Base-by-base conservation (phyloP, 768 basidiomycete genomes). In the Phaeolepiota aurea region DNA sequence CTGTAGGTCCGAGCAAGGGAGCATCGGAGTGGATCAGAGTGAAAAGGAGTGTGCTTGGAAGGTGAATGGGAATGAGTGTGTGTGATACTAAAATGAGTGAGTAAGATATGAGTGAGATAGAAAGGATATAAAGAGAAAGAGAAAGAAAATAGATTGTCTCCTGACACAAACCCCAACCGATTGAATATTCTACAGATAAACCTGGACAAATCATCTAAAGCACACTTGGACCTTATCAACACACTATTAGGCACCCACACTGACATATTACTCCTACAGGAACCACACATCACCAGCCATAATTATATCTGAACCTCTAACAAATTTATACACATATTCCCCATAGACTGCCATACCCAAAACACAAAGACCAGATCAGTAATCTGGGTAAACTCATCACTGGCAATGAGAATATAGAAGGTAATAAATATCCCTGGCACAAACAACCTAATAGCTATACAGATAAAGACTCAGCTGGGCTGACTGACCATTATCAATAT, bases 211-310 rank as follows among this genome's bases (percentile, higher is more conserved):
- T 60, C 58, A 3, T 20, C 34, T 3, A 33, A n/a, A 0, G 48
- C 52, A 0, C 54, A 54, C 30, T 39, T 28, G 1, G 45, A 44
- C 19, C 12, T 58, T 0, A 39, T 62, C 0, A 38, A 54, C 28
- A 12, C 3, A 4, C 15, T 32, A 12, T 15, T 42, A 7, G 25
- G n/a, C 7, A 28, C 32, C 1, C 18, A 57, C 3, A 59, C 44
- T 33, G 59, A 71, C 45, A 51, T 72, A 0, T 23, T 66, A 0
- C 43, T 52, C 0, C 12, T 70, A 7, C 68, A 72, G 47, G 69
- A 71, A 55, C 68, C 65, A 1, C 51, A 57, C 43, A 44, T 62
- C 2, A 55, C 61, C 44, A 32, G 23, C 23, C 42, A 38, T n/a
- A 32, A 50, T 1, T 37, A 49, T 12, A 54, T 57, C 3, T 39